Percentiles rank a stretch among this genome's conserved stretches.
phyloP scores from a whole-genome alignment of 495 filamentous ascomycete genomes.

The Aspergillus indologenus region DNA sequence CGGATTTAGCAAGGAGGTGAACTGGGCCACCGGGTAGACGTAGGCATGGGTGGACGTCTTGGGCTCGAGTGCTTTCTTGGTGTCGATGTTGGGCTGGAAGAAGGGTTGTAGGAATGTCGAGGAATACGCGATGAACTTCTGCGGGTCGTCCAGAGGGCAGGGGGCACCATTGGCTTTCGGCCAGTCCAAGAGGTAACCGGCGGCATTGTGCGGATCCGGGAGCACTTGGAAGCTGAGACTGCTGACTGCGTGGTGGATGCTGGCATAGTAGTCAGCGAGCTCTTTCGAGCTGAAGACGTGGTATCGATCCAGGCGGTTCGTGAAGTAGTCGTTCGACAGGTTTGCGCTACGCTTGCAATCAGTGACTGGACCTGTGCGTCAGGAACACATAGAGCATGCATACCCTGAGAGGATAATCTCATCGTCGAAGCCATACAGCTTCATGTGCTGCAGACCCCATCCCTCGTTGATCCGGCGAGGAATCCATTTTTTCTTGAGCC shows the following conservation, averaged over 20 bases:
- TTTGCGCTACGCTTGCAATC: slow-evolving; percentile 60
- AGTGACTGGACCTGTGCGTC: slow-evolving; percentile 1
- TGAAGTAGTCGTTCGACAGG: slow-evolving; percentile 92
- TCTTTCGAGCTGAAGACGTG: slow-evolving; percentile 79
- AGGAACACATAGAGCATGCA: slow-evolving; percentile 7
- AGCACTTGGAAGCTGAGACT: slow-evolving; percentile 77
- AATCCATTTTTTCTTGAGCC: slow-evolving; percentile 74
- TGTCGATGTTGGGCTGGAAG: slow-evolving; percentile 47
- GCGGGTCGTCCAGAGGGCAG: slow-evolving; percentile 65
- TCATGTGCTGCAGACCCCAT: slow-evolving; percentile 99
- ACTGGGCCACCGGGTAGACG: slow-evolving; percentile 78
- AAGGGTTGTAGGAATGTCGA: slow-evolving; percentile 63
- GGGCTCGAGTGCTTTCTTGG: slow-evolving; percentile 27
- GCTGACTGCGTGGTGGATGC: slow-evolving; percentile 72
- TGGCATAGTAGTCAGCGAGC: slow-evolving; percentile 78
- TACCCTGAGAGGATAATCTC: slow-evolving; percentile 93
- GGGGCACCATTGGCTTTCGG: slow-evolving; percentile 68
- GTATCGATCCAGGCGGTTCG: slow-evolving; percentile 90
- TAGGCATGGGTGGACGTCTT: slow-evolving; percentile 56
- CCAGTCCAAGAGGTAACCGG: slow-evolving; percentile 76
- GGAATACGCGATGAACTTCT: slow-evolving; percentile 64
- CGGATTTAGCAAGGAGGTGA: slow-evolving; percentile 75
- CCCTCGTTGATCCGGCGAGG: slow-evolving; percentile 94
- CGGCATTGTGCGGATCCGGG: slow-evolving; percentile 51
- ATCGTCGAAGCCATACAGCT: slow-evolving; percentile 94